Conservation (phyloP, 495 filamentous ascomycete genomes). For the Aspergillus cristatus region DNA sequence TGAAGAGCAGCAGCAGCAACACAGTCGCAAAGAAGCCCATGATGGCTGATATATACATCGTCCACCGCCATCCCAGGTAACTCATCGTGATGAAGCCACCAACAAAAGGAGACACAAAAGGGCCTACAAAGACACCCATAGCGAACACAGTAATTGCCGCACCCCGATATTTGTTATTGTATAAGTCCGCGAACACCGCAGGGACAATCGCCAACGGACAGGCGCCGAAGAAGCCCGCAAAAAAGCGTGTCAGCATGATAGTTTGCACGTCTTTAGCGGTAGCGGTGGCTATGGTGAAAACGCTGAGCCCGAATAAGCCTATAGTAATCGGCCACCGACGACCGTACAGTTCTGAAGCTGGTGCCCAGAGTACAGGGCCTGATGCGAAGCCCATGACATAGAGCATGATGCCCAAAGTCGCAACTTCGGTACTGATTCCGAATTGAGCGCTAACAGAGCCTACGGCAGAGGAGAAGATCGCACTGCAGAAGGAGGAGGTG, state of each 20-base stretch:
- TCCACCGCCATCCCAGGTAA: constrained; percentile 41
- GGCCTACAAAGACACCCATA: constrained; percentile 40
- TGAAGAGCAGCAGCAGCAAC: constrained; percentile 22
- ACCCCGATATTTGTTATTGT: constrained; percentile 36
- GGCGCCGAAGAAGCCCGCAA: constrained; percentile 37
- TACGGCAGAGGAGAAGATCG: constrained; percentile 44
- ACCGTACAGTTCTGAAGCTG: constrained; percentile 70
- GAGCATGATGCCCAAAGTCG: constrained; percentile 43
- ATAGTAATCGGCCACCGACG: constrained; percentile 42
- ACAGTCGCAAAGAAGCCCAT: constrained; percentile 26
- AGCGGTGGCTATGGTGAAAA: constrained; percentile 47
- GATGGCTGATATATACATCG: constrained; percentile 33
- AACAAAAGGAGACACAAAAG: constrained; percentile 37
- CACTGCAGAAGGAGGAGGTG: constrained; percentile 41
- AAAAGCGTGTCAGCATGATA: constrained; percentile 41
- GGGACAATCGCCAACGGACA: constrained; percentile 35
- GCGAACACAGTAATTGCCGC: constrained; percentile 44
- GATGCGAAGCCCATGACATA: constrained; percentile 46
- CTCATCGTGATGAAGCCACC: constrained; percentile 37
- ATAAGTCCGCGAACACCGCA: constrained; percentile 42
- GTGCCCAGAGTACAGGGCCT: constrained; percentile 50
- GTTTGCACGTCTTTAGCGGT: constrained; percentile 51
- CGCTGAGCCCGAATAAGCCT: constrained; percentile 41
- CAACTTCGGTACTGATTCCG: constrained; percentile 40
- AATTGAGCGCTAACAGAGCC: constrained; percentile 30